These are phyloP conservation scores for Lizonia empirigonia DNA, from an alignment of 2,329 filamentous ascomycete species.

Conservation along the genomic window DNA sequence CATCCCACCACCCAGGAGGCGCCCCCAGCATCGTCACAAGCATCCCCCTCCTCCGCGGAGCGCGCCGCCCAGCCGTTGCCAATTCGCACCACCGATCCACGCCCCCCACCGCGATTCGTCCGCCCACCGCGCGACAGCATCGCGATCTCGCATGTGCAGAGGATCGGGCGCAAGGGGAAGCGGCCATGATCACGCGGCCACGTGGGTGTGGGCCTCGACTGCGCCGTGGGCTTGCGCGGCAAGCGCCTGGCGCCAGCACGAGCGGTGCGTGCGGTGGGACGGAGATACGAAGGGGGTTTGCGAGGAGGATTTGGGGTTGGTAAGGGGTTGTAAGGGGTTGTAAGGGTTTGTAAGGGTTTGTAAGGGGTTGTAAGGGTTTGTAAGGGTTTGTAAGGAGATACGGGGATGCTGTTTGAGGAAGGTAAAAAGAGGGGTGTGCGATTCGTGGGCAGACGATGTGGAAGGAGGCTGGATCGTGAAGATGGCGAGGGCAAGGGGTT, in stretches of 20 bases:
- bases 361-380: too few relatives aligned
- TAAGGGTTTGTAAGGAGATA: neutral
- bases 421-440: neutral
- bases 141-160: neutral
- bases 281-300: neutral
- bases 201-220: slow-evolving; percentile 3
- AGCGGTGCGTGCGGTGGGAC: too few relatives aligned
- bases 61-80: neutral
- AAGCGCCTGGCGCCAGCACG: neutral
- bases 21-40: neutral
- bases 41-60: neutral
- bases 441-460: too few relatives aligned
- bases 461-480: neutral
- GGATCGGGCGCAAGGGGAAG: neutral
- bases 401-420: neutral
- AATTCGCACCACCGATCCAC: too few relatives aligned
- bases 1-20: too few relatives aligned
- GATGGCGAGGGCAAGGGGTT: neutral
- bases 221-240: neutral
- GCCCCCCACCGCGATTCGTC: too few relatives aligned
- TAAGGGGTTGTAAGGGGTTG: too few relatives aligned
- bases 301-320: neutral
- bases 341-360: too few relatives aligned
- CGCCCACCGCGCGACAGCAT: too few relatives aligned
- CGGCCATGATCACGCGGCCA: neutral